Evolutionary conservation across 1,139 yeast species (phyloP).

Genomic region (Trichomonascaceae sp.): DNA sequence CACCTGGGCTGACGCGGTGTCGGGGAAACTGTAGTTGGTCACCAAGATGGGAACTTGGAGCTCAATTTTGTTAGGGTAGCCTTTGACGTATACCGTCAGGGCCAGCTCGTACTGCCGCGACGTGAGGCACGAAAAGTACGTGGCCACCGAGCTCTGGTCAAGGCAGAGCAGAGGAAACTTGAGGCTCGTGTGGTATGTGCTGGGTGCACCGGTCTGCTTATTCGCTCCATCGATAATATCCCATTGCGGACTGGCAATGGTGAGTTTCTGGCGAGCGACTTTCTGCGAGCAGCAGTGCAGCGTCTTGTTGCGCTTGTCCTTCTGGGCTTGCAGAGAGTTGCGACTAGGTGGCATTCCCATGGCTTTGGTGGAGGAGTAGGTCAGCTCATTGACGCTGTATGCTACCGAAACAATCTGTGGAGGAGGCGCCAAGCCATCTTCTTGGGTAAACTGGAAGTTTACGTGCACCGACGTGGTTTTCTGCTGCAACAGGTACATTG

Average conservation of each 20-base stretch:
- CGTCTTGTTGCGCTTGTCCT: constrained; percentile 1
- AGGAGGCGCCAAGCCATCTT: constrained; percentile 2
- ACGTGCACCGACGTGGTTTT: constrained; percentile 4
- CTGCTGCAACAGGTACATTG: constrained; percentile 5
- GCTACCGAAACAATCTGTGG: constrained; percentile 6
- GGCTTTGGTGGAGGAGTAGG: constrained; percentile 5
- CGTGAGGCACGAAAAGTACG: constrained; percentile 15
- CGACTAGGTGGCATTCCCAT: constrained; percentile 4
- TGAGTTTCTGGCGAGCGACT: constrained; percentile 6
- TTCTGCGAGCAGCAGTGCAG: constrained; percentile 1
- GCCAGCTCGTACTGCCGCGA: constrained; percentile 16
- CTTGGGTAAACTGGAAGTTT: constrained; percentile 2
- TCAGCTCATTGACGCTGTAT: constrained; percentile 6
- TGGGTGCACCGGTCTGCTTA: neutral
- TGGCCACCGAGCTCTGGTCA: constrained; percentile 11
- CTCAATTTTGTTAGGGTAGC: constrained; percentile 1
- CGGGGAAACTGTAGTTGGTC: constrained; percentile 3
- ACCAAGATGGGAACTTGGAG: constrained; percentile 7
- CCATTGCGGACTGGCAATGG: constrained; percentile 8
- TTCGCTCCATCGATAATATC: neutral
- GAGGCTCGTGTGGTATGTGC: constrained; percentile 5
- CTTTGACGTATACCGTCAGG: constrained; percentile 8
- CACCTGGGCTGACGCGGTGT: no score
- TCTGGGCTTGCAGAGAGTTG: constrained; percentile 1
- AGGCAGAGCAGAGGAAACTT: constrained; percentile 9